These are phyloP conservation scores for Stevia rebaudiana DNA, from an alignment of 140 eudicot genomes.

Conservation along the genomic window DNA sequence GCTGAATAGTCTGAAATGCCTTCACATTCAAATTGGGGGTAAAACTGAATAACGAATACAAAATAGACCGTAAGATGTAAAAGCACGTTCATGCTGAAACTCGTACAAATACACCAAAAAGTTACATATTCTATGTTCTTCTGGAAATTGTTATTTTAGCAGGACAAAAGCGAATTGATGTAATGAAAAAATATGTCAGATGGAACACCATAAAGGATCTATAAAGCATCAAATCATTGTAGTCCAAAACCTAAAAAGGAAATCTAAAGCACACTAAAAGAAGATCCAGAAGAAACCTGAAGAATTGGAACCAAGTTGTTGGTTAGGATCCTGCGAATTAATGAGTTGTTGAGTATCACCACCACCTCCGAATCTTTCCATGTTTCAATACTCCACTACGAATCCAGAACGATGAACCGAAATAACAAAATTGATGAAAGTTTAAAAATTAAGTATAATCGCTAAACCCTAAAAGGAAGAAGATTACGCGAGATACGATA, in stretches of 20 bases:
- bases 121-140: background rate
- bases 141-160: background rate
- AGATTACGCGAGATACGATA: background rate
- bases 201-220: slow-evolving; percentile 24
- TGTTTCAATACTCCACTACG: slow-evolving; percentile 25
- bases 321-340: slow-evolving; percentile 36
- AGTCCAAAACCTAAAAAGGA: slow-evolving; percentile 6
- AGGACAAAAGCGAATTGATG: background rate
- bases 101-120: background rate
- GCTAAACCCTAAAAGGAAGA: slow-evolving; percentile 21
- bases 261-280: slow-evolving; percentile 2
- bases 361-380: slow-evolving; percentile 55
- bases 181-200: too few species aligned
- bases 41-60: slow-evolving; percentile 3
- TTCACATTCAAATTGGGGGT: background rate
- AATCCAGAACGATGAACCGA: slow-evolving; percentile 6
- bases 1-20: background rate
- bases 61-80: background rate
- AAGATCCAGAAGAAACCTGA: slow-evolving; percentile 42
- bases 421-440: background rate
- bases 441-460: background rate
- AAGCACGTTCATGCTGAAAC: too few species aligned
- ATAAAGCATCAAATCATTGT: background rate
- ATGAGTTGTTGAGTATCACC: slow-evolving; percentile 20
- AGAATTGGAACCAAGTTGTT: slow-evolving; percentile 39